phyloP scores from a whole-genome alignment of 106 monocot genomes.

The Dioscorea alata region DNA sequence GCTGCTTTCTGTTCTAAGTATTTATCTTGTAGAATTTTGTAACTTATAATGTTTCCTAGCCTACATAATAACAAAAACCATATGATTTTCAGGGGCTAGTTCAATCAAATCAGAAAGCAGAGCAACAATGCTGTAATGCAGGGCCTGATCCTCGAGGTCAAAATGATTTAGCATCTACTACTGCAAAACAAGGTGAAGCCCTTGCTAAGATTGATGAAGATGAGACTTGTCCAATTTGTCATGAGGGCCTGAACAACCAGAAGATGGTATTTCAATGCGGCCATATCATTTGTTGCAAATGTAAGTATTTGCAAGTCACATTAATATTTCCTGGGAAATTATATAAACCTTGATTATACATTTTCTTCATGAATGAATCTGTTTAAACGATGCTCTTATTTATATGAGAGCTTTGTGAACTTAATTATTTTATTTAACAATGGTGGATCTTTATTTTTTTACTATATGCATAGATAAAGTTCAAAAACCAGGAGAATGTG shows the following conservation, averaged over 20 bases:
- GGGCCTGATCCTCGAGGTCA: conserved; percentile 14
- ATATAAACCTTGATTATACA: too few relatives aligned
- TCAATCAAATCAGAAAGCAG: conserved; percentile 41
- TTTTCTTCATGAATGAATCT: too few relatives aligned
- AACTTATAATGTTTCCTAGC: too few relatives aligned
- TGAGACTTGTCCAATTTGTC: conserved; percentile 88
- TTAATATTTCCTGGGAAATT: too few relatives aligned
- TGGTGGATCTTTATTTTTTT: too few relatives aligned
- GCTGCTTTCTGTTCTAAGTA: too few relatives aligned
- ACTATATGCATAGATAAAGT: too few relatives aligned
- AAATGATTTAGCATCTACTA: conserved; percentile 17
- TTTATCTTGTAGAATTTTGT: too few relatives aligned
- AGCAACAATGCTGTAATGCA: conserved; percentile 6
- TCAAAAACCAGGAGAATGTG: too few relatives aligned
- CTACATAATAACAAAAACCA: background rate
- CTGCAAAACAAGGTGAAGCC: conserved; percentile 15
- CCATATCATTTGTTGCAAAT: conserved; percentile 93
- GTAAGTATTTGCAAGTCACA: conserved; percentile 31
- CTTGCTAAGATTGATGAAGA: conserved; percentile 21
- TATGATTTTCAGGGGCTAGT: conserved; percentile 51
- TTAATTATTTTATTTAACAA: too few relatives aligned
- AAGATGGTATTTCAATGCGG: conserved; percentile 99
- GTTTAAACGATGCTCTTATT: too few relatives aligned
- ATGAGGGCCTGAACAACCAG: conserved; percentile 60
- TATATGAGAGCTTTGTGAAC: too few relatives aligned